Evolutionary conservation across 768 basidiomycete genomes (phyloP).

Genomic region (Amanita thiersii): DNA sequence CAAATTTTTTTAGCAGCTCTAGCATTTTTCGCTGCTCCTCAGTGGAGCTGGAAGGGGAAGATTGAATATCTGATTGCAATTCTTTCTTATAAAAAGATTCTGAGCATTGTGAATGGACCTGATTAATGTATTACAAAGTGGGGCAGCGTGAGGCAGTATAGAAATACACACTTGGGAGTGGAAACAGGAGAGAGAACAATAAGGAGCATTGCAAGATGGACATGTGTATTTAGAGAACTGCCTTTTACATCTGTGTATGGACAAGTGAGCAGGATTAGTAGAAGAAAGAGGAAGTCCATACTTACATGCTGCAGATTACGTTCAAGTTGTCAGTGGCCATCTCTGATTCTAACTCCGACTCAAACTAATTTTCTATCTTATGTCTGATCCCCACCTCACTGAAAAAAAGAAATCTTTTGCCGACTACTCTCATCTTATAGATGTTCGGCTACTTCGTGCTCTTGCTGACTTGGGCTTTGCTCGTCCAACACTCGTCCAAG

Average conservation of each 20-base stretch:
- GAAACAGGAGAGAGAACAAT: conserved; percentile 78
- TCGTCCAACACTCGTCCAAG: conserved; percentile 86
- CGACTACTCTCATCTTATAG: conserved; percentile 70
- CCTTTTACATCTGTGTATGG: conserved; percentile 50
- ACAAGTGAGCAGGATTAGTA: background rate
- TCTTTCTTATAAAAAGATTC: conserved; percentile 78
- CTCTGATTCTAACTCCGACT: conserved; percentile 10
- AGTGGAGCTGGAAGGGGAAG: conserved; percentile 42
- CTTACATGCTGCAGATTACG: conserved; percentile 38
- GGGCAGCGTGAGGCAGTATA: background rate
- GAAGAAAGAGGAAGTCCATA: conserved; percentile 8
- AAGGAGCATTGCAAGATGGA: conserved; percentile 71
- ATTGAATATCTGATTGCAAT: conserved; percentile 53
- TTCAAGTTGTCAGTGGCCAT: conserved; percentile 14
- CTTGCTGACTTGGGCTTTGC: conserved; percentile 88
- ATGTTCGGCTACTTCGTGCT: conserved; percentile 77
- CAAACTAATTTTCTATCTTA: conserved; percentile 16
- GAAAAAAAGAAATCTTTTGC: conserved; percentile 45
- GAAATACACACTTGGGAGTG: conserved; percentile 49
- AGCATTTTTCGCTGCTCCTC: conserved; percentile 62
- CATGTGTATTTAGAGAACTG: conserved; percentile 79
- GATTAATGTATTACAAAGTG: conserved; percentile 1
- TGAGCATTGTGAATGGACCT: conserved; percentile 68
- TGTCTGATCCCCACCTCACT: conserved; percentile 39
- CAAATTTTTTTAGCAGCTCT: conserved; percentile 63